These are phyloP conservation scores for Centrapalus pauciflorus DNA, from an alignment of 129 eudicot genomes.

Conservation along the genomic window DNA sequence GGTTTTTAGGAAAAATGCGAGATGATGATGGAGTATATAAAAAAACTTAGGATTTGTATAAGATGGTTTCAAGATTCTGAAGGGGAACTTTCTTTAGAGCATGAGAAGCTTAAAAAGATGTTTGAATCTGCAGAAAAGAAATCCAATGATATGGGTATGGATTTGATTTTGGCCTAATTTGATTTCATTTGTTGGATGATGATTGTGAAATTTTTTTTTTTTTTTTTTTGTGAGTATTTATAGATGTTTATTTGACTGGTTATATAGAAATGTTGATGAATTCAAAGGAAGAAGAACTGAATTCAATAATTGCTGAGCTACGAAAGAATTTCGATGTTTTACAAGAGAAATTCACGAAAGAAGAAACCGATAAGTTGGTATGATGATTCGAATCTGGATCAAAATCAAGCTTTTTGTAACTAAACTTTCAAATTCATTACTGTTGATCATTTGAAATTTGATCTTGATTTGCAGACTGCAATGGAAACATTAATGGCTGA, in stretches of 20 bases:
- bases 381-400: conserved; percentile 19
- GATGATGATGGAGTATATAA: conserved; percentile 66
- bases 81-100: conserved; percentile 49
- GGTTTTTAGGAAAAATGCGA: conserved; percentile 75
- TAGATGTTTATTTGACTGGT: neutral
- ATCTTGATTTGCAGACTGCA: conserved; percentile 57
- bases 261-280: conserved; percentile 61
- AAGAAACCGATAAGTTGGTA: conserved; percentile 82
- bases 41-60: conserved; percentile 69
- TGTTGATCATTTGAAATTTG: neutral
- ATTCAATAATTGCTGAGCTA: conserved; percentile 62
- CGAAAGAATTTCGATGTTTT: conserved; percentile 38
- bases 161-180: neutral
- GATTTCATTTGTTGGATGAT: too few relatives aligned
- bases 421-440: neutral
- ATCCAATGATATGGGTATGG: conserved; percentile 70
- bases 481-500: conserved; percentile 53
- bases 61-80: conserved; percentile 80
- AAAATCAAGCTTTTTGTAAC: neutral
- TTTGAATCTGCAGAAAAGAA: conserved; percentile 74
- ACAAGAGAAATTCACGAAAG: conserved; percentile 61
- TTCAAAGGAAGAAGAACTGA: conserved; percentile 80
- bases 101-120: conserved; percentile 50
- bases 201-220: too few relatives aligned
- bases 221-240: too few relatives aligned